phyloP scores from a whole-genome alignment of 225 moss, liverwort and hornwort species.

The Pleurozium schreberi region DNA sequence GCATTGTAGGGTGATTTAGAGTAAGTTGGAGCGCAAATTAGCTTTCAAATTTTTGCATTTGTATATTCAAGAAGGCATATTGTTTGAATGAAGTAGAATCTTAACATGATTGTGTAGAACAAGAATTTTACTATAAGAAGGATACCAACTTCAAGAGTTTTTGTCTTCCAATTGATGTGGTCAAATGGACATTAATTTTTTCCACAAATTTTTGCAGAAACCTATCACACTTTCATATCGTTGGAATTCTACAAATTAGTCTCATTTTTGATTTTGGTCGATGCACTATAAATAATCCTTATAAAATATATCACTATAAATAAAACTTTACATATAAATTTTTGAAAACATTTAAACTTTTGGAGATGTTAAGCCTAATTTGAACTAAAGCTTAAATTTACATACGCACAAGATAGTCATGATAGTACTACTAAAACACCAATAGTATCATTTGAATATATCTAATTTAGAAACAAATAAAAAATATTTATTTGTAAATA shows the following conservation, averaged over 20 bases:
- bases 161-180: background rate
- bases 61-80: accelerated
- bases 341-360: background rate
- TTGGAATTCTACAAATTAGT: background rate
- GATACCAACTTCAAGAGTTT: background rate
- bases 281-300: accelerated
- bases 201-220: accelerated
- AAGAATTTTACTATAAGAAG: background rate
- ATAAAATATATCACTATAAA: too few relatives aligned
- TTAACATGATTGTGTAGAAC: accelerated
- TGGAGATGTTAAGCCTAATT: background rate
- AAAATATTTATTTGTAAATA: background rate
- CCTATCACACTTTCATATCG: accelerated
- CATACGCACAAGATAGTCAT: too few relatives aligned
- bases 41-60: background rate
- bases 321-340: too few relatives aligned
- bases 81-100: background rate
- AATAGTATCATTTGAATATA: background rate
- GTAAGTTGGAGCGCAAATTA: accelerated
- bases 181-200: too few relatives aligned
- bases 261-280: background rate
- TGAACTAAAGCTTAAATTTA: too few relatives aligned
- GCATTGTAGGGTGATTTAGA: background rate
- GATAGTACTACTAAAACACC: too few relatives aligned
- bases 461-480: background rate